Percentiles rank a stretch among this genome's conserved stretches.
Conservation (phyloP, 441 rosid genomes). For the Mallotus repandus region DNA sequence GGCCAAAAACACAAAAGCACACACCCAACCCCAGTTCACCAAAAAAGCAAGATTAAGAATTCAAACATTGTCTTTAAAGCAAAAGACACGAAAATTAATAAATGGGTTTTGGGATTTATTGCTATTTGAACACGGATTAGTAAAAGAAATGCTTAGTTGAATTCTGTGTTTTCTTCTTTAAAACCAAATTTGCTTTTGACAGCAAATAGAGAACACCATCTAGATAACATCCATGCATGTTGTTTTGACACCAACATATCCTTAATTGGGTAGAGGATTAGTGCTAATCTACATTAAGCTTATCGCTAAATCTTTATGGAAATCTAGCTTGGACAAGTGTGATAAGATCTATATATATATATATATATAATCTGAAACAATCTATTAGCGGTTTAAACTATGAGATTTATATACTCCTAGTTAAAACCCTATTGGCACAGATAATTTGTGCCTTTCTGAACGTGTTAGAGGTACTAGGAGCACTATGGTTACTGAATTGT, state of each 20-base stretch:
- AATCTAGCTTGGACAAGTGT: neutral
- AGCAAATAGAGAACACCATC: conserved; percentile 17
- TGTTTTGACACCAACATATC: conserved; percentile 1
- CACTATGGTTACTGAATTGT: neutral
- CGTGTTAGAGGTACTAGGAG: neutral
- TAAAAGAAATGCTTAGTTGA: neutral
- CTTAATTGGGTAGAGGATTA: neutral
- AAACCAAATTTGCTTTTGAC: neutral
- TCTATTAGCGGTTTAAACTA: conserved; percentile 29
- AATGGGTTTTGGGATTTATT: conserved; percentile 23
- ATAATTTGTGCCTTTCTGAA: neutral
- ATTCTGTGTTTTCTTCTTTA: neutral
- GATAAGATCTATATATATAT: neutral
- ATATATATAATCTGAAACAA: too few relatives aligned
- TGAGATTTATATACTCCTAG: neutral
- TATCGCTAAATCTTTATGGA: too few relatives aligned
- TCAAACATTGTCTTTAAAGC: conserved; percentile 7
- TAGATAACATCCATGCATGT: conserved; percentile 26
- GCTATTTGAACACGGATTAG: neutral
- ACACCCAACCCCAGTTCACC: neutral
- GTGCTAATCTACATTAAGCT: too few relatives aligned
- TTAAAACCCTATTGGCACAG: neutral
- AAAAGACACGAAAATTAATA: neutral
- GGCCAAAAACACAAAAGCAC: conserved; percentile 15
- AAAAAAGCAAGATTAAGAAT: conserved; percentile 19